These are phyloP conservation scores for Colletotrichum chrysophilum DNA, from an alignment of 2,329 filamentous ascomycete genomes.

Conservation along the genomic window DNA sequence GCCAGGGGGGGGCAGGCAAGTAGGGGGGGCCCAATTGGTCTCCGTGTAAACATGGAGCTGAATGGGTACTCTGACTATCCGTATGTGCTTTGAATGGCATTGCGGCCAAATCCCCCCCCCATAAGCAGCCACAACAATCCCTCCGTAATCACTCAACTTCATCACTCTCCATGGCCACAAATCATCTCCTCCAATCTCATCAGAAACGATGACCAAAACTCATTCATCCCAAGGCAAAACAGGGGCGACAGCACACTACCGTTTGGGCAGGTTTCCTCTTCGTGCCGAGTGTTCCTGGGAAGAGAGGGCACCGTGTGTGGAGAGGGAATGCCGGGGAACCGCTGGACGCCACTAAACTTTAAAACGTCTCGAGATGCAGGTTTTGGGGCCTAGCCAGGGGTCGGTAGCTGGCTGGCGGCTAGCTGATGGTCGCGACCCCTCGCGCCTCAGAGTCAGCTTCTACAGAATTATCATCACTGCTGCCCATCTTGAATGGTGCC, in stretches of 20 bases:
- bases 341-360: conserved; percentile 4
- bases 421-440: not conserved
- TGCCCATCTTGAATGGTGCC: not conserved
- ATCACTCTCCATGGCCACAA: not conserved
- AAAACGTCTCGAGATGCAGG: conserved; percentile 15
- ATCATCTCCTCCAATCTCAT: not conserved
- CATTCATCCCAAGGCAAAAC: conserved; percentile 2
- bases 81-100: not conserved
- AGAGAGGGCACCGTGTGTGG: not conserved
- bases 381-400: not conserved
- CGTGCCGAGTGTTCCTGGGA: not conserved
- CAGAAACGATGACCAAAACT: not conserved
- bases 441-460: not conserved
- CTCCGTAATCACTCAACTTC: not conserved
- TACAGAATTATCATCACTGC: fast-evolving
- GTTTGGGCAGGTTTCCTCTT: not conserved
- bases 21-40: not conserved
- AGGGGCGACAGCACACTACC: not conserved
- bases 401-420: not conserved
- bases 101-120: not conserved
- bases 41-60: not conserved
- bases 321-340: not conserved
- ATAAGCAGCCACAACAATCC: not conserved
- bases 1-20: too few species aligned
- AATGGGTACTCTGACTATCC: not conserved